phyloP scores from a whole-genome alignment of 2,329 filamentous ascomycete genomes.

The Fusarium succisae region DNA sequence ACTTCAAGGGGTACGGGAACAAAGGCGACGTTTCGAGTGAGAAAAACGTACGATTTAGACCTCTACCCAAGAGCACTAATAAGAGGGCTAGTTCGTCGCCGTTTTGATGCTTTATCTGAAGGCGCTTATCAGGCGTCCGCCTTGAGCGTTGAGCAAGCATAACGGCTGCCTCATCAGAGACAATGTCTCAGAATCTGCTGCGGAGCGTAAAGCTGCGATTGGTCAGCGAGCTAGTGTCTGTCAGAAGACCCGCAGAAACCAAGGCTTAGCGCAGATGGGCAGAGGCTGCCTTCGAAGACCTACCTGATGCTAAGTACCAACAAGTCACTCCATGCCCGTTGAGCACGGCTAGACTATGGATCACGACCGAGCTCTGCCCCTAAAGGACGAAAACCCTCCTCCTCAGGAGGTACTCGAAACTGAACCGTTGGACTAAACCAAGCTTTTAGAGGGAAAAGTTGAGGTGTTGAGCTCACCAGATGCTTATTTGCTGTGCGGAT shows the following conservation, averaged over 20 bases:
- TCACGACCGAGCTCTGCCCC: conserved; percentile 14
- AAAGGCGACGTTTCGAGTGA: not conserved
- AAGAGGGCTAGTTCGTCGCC: conserved; percentile 2
- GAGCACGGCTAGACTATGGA: conserved; percentile 3
- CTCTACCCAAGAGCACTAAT: conserved; percentile 9
- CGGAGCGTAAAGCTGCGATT: conserved; percentile 24
- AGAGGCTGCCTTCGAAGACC: conserved; percentile 8
- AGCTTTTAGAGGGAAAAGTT: not conserved
- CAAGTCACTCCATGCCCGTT: conserved; percentile 14
- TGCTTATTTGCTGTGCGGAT: not conserved
- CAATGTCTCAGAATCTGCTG: conserved; percentile 29
- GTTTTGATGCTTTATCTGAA: conserved; percentile 22
- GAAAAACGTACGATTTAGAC: conserved; percentile 33
- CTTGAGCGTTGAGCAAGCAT: conserved; percentile 24
- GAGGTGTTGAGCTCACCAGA: not conserved
- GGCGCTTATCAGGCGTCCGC: conserved; percentile 21
- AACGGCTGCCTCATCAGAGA: conserved; percentile 38
- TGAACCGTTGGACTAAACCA: not conserved
- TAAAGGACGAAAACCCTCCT: not conserved
- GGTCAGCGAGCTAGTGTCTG: conserved; percentile 8
- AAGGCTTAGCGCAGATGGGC: conserved; percentile 30
- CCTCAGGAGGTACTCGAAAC: not conserved
- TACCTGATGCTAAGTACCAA: not conserved
- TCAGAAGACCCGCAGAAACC: conserved; percentile 6
- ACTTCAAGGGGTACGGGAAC: conserved; percentile 1